phyloP scores from a whole-genome alignment of 306 rosid genomes.

The Cucurbita moschata region DNA sequence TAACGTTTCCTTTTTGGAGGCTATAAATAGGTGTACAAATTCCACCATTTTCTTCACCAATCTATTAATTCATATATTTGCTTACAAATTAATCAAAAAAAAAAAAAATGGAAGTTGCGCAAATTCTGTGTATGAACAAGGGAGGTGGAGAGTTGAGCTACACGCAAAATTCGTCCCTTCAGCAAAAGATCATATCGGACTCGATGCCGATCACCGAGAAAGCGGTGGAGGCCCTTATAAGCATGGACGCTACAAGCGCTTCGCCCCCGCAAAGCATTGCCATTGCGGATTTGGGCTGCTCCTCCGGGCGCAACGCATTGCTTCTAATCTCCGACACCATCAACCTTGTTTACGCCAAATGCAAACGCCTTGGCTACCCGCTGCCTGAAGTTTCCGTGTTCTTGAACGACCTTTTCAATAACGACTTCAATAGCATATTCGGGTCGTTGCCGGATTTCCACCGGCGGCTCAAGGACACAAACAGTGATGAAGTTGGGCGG shows the following conservation, averaged over 20 bases:
- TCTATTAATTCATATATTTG: background rate
- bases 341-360: slow-evolving; percentile 14
- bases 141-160: slow-evolving; percentile 56
- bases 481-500: slow-evolving; percentile 6
- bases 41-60: background rate
- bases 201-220: slow-evolving; percentile 19
- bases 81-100: background rate
- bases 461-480: slow-evolving; percentile 9
- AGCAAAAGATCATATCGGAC: slow-evolving; percentile 32
- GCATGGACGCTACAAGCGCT: background rate
- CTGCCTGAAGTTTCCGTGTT: slow-evolving; percentile 33
- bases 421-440: slow-evolving; percentile 66
- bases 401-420: slow-evolving; percentile 53
- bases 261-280: slow-evolving; percentile 25
- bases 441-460: slow-evolving; percentile 48
- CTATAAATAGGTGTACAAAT: background rate
- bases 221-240: slow-evolving; percentile 22
- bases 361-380: background rate
- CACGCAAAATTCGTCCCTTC: slow-evolving; percentile 50
- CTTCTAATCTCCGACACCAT: slow-evolving; percentile 29
- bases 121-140: slow-evolving; percentile 59
- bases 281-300: slow-evolving; percentile 76
- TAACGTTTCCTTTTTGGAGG: background rate
- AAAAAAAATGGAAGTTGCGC: slow-evolving; percentile 27
- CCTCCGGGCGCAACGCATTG: slow-evolving; percentile 69